Conservation (phyloP, 768 basidiomycete genomes). For the Filobasidium wieringae region DNA sequence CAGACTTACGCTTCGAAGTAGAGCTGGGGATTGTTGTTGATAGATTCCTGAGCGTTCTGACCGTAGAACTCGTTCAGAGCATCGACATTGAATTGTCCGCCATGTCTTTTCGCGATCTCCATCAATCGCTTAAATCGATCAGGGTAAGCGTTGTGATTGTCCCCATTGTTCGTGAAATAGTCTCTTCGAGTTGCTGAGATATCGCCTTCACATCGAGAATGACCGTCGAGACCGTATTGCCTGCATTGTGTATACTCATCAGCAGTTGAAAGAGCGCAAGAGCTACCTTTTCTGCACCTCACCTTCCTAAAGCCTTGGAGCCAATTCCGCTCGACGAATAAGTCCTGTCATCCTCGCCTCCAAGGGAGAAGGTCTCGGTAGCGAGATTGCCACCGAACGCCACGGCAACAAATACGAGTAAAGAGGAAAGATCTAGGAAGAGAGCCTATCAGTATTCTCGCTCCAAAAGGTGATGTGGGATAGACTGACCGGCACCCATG, state of each 20-base stretch:
- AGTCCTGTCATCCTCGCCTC: conserved; percentile 16
- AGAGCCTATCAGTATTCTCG: too few species aligned
- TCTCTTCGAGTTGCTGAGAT: conserved; percentile 12
- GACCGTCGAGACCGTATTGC: conserved; percentile 14
- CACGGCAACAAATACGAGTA: conserved; percentile 13
- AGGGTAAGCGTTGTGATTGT: conserved; percentile 16
- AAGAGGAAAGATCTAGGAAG: conserved; percentile 1
- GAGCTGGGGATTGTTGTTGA: conserved; percentile 13
- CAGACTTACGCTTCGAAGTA: conserved; percentile 11
- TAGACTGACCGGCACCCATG: conserved; percentile 3
- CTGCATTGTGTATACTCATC: background rate
- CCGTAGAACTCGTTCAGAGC: conserved; percentile 9
- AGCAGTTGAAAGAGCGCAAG: background rate
- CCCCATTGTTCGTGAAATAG: conserved; percentile 12
- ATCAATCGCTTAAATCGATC: conserved; percentile 15
- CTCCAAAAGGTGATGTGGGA: background rate
- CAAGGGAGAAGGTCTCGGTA: conserved; percentile 12
- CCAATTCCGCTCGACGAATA: conserved; percentile 12
- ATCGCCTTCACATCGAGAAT: conserved; percentile 14
- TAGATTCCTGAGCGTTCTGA: conserved; percentile 9
- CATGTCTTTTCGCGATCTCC: conserved; percentile 11
- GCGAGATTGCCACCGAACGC: conserved; percentile 15
- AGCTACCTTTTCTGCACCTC: background rate
- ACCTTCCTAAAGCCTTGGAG: conserved; percentile 5
- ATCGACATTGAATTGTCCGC: conserved; percentile 11